These are phyloP conservation scores for Suhomyces chickasaworum DNA, from an alignment of 1,139 yeast genomes.

Conservation along the genomic window DNA sequence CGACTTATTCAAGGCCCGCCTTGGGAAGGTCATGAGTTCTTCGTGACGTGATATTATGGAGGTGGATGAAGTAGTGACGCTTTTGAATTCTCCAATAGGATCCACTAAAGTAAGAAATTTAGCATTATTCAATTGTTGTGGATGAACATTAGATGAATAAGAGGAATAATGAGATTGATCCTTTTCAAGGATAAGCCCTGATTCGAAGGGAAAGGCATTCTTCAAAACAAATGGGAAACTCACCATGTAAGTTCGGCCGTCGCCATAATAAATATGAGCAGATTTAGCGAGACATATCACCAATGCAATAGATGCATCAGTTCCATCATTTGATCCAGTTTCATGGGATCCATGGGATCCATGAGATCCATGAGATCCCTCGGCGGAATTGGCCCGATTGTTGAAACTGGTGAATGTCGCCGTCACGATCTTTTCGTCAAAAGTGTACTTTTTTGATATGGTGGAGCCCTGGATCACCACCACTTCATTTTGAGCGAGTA, in stretches of 20 bases:
- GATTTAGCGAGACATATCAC: conserved; percentile 54
- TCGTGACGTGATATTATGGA: conserved; percentile 64
- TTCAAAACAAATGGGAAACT: conserved; percentile 65
- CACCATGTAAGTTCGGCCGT: conserved; percentile 59
- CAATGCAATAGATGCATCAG: conserved; percentile 36
- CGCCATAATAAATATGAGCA: conserved; percentile 57
- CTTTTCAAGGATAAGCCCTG: conserved; percentile 65
- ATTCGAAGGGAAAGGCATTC: conserved; percentile 58
- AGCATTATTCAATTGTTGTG: conserved; percentile 33
- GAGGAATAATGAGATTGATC: conserved; percentile 27
- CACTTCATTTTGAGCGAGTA: conserved; percentile 33
- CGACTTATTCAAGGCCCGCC: conserved; percentile 31
- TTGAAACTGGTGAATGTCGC: conserved; percentile 53
- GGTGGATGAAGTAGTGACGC: conserved; percentile 69
- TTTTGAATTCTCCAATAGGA: conserved; percentile 68
- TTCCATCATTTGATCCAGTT: too few species aligned
- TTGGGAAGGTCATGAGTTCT: conserved; percentile 55
- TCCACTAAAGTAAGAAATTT: conserved; percentile 65
- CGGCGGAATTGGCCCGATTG: conserved; percentile 3
- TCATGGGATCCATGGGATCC: too few species aligned
- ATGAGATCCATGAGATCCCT: conserved; percentile 25
- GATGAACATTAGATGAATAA: conserved; percentile 18
- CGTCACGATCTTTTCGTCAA: conserved; percentile 44
- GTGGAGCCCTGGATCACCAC: conserved; percentile 53
- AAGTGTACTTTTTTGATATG: conserved; percentile 50